Percentiles rank a stretch among this genome's conserved stretches.
Evolutionary conservation across 305 asterid species (phyloP).

Genomic region (Fraxinus baroniana): DNA sequence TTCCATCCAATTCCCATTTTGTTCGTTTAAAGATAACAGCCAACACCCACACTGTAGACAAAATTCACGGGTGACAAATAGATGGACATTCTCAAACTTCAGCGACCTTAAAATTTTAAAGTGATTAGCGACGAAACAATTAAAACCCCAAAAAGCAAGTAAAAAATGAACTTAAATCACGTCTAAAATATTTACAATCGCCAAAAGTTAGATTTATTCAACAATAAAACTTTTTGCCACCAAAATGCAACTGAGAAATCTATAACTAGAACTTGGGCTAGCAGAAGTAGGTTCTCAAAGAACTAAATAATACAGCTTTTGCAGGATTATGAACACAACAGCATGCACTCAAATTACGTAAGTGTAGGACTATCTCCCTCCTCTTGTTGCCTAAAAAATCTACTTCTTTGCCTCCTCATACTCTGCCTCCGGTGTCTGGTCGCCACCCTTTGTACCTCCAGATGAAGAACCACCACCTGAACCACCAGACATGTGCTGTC

Average conservation of each 20-base stretch:
- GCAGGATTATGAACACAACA: not conserved
- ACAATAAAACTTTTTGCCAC: not conserved
- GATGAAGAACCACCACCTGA: not conserved
- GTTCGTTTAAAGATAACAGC: no score
- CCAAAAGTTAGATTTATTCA: not conserved
- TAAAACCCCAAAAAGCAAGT: not conserved
- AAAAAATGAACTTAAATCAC: not conserved
- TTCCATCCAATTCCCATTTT: no score
- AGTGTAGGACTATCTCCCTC: not conserved
- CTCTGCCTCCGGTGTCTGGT: not conserved
- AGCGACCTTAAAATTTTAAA: no score
- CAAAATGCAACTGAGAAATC: not conserved
- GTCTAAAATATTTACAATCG: not conserved
- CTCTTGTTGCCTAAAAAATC: not conserved
- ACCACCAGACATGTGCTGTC: not conserved
- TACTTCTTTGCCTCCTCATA: not conserved
- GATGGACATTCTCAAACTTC: no score
- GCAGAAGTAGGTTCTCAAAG: not conserved
- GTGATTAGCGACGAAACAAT: no score
- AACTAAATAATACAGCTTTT: not conserved
- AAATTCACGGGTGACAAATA: no score
- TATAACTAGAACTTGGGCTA: not conserved
- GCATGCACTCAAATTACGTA: not conserved
- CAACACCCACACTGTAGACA: no score
- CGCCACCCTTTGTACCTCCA: not conserved